phyloP scores from a whole-genome alignment of 257 asterid species.

The Scutellaria barbata region DNA sequence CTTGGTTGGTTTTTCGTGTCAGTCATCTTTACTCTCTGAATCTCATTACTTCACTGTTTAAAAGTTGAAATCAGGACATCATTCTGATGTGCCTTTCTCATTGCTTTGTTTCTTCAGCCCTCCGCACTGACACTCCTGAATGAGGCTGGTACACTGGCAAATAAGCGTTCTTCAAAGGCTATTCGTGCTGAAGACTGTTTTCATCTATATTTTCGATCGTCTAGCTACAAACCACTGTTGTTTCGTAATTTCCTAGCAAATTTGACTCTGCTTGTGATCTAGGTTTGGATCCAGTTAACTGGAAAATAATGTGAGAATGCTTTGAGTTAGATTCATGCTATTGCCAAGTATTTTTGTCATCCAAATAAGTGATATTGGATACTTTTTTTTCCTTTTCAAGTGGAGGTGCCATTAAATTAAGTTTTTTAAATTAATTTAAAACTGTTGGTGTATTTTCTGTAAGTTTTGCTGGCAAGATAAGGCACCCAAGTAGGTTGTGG shows the following conservation, averaged over 20 bases:
- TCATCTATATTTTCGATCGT: conserved; percentile 21
- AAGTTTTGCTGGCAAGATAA: conserved; percentile 28
- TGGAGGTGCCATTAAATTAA: background rate
- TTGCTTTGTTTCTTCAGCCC: conserved; percentile 44
- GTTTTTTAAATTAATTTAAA: conserved; percentile 3
- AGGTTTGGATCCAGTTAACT: conserved; percentile 27
- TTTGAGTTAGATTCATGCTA: conserved; percentile 26
- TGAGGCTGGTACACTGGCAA: conserved; percentile 35
- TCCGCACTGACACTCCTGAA: conserved; percentile 49
- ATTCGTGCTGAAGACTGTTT: conserved; percentile 35
- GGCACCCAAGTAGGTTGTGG: conserved; percentile 28
- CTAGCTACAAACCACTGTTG: conserved; percentile 22
- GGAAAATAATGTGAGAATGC: conserved; percentile 42
- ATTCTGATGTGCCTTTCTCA: conserved; percentile 21
- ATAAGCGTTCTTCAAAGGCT: conserved; percentile 14
- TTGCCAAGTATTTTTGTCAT: conserved; percentile 32
- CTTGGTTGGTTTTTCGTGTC: background rate
- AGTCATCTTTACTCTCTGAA: background rate
- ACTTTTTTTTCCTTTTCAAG: no score
- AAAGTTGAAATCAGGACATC: background rate
- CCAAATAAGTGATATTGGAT: background rate
- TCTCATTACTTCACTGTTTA: background rate
- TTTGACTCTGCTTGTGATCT: conserved; percentile 32
- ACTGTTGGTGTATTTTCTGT: conserved; percentile 6
- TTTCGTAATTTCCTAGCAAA: conserved; percentile 34